Evolutionary conservation across 257 asterid species (phyloP).

Genomic region (Solanum chilense): DNA sequence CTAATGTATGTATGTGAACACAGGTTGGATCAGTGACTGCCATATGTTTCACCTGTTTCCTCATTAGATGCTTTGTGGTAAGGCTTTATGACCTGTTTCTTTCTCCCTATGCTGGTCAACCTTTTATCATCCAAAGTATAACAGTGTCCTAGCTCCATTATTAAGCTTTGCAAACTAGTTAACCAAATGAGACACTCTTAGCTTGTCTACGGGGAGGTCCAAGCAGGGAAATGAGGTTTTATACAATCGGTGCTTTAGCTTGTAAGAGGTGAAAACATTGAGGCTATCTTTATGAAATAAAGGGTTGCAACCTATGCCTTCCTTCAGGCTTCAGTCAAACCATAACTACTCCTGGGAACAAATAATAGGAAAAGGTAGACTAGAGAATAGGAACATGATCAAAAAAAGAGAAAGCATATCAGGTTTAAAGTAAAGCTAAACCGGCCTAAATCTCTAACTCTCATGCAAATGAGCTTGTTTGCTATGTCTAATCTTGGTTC

Average conservation of each 20-base stretch:
- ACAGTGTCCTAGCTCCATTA: background rate
- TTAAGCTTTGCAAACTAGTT: background rate
- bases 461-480: background rate
- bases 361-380: background rate
- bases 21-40: constrained; percentile 98
- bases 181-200: background rate
- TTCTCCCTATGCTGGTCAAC: background rate
- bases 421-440: background rate
- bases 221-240: background rate
- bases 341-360: background rate
- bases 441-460: background rate
- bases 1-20: background rate
- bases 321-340: background rate
- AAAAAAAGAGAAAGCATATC: background rate
- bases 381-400: background rate
- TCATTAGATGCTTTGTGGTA: constrained; percentile 85
- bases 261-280: background rate
- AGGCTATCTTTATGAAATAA: background rate
- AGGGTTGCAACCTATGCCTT: background rate
- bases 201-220: background rate
- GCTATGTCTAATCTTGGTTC: background rate
- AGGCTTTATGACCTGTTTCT: constrained; percentile 9
- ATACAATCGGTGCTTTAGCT: background rate
- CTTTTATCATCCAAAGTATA: background rate
- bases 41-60: constrained; percentile 85